Percentiles rank a stretch among this genome's conserved stretches.
phyloP scores from a whole-genome alignment of 495 filamentous ascomycete species.

The Neurospora sp. region DNA sequence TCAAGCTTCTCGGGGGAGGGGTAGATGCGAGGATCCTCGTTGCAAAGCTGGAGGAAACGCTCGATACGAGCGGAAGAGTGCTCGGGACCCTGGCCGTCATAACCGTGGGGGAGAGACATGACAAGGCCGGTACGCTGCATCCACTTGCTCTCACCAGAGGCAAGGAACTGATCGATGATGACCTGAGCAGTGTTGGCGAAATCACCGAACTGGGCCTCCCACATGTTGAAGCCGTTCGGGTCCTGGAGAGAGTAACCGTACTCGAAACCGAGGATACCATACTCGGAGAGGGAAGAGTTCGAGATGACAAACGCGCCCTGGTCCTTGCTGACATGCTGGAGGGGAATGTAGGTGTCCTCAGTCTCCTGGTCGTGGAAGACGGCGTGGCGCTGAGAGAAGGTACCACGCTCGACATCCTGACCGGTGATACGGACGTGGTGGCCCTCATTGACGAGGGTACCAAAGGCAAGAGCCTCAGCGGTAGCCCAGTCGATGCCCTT shows the following conservation, averaged over 20 bases:
- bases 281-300: conserved; percentile 95
- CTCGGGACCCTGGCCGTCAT: conserved; percentile 96
- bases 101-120: conserved; percentile 90
- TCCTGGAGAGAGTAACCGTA: conserved; percentile 97
- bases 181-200: conserved; percentile 99
- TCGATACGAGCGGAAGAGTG: conserved; percentile 97
- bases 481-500: conserved; percentile 97
- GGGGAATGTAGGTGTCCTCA: conserved; percentile 84
- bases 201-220: conserved; percentile 99
- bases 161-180: conserved; percentile 98
- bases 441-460: conserved; percentile 79
- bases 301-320: conserved; percentile 94
- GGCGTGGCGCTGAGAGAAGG: conserved; percentile 95
- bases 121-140: conserved; percentile 92
- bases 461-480: conserved; percentile 92
- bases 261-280: conserved; percentile 90
- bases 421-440: conserved; percentile 95
- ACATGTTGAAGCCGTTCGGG: conserved; percentile 93
- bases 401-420: conserved; percentile 98
- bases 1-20: conserved; percentile 79
- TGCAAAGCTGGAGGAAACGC: conserved; percentile 93
- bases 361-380: conserved; percentile 95
- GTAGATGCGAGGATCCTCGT: conserved; percentile 93
- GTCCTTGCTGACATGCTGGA: conserved; percentile 77
- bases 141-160: conserved; percentile 97